Evolutionary conservation across 139 green algal genomes (phyloP).

Genomic region (Coccomyxa sp.): DNA sequence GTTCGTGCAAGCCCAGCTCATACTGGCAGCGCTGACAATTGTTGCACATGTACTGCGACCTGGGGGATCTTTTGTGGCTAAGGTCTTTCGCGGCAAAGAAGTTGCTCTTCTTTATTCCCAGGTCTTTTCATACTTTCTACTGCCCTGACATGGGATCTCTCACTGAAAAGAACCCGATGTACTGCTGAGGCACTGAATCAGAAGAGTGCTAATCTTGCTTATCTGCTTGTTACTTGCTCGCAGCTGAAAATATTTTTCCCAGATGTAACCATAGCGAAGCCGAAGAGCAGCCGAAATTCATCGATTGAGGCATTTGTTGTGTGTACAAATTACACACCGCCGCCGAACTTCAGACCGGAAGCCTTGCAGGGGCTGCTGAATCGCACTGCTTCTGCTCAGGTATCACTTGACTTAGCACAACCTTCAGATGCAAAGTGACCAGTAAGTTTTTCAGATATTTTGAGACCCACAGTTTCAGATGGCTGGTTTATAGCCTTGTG

Average conservation of each 20-base stretch:
- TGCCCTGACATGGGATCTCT: too few species aligned
- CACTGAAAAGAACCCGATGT: too few species aligned
- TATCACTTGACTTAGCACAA: too few species aligned
- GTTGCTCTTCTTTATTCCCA: conserved; percentile 88
- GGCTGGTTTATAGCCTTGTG: background rate
- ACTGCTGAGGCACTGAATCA: too few species aligned
- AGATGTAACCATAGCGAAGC: conserved; percentile 91
- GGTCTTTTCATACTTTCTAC: conserved; percentile 11
- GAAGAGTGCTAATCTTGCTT: too few species aligned
- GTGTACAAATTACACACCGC: conserved; percentile 72
- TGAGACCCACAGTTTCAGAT: conserved; percentile 5
- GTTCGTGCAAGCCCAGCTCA: conserved; percentile 91
- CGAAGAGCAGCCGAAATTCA: conserved; percentile 87
- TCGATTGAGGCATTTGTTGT: conserved; percentile 97
- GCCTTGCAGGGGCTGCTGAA: conserved; percentile 49
- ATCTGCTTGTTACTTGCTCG: too few species aligned
- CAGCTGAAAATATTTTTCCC: conserved; percentile 80
- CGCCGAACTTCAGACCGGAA: conserved; percentile 61
- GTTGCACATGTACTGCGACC: conserved; percentile 74
- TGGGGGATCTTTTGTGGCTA: conserved; percentile 91
- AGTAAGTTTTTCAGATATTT: too few species aligned
- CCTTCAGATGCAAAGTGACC: too few species aligned
- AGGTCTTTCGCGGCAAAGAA: conserved; percentile 91
- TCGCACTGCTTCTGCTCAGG: too few species aligned
- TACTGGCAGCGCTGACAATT: conserved; percentile 87